A percentile compares a stretch with the other conserved stretches of the same genome.
These are phyloP conservation scores for Fistulifera pelliculosa DNA, from an alignment of 108 stramenopile species.

Conservation along the genomic window DNA sequence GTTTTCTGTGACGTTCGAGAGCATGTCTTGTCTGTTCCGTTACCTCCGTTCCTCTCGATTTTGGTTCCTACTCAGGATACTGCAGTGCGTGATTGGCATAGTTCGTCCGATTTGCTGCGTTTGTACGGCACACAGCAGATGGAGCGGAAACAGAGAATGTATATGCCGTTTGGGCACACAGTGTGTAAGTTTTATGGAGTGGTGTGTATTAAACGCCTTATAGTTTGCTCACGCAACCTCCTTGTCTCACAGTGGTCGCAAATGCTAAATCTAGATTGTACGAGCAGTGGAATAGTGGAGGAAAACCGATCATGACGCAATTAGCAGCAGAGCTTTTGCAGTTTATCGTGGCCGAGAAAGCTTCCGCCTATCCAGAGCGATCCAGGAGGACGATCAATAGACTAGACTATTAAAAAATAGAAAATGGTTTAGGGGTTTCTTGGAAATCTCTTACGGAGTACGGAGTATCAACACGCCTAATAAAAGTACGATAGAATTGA, in stretches of 20 bases:
- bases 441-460: too few species aligned
- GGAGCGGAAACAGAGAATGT: background rate
- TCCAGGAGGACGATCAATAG: too few species aligned
- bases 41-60: constrained; percentile 9
- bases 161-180: constrained; percentile 62
- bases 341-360: background rate
- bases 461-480: too few species aligned
- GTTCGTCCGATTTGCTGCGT: constrained; percentile 21
- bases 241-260: constrained; percentile 28
- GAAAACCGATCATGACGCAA: constrained; percentile 57
- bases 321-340: constrained; percentile 27
- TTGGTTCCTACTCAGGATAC: background rate
- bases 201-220: too few species aligned
- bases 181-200: constrained; percentile 7
- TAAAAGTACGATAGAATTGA: too few species aligned
- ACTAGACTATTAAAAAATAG: too few species aligned
- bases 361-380: too few species aligned
- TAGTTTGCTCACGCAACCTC: too few species aligned
- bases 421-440: too few species aligned
- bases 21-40: constrained; percentile 17
- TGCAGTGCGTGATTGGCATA: constrained; percentile 14
- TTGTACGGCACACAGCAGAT: constrained; percentile 9
- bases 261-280: constrained; percentile 46
- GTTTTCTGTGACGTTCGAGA: constrained; percentile 65
- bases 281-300: constrained; percentile 33